These are phyloP conservation scores for Keqinozyma sinolaborantium DNA, from an alignment of 1,139 yeast genomes.

Conservation along the genomic window DNA sequence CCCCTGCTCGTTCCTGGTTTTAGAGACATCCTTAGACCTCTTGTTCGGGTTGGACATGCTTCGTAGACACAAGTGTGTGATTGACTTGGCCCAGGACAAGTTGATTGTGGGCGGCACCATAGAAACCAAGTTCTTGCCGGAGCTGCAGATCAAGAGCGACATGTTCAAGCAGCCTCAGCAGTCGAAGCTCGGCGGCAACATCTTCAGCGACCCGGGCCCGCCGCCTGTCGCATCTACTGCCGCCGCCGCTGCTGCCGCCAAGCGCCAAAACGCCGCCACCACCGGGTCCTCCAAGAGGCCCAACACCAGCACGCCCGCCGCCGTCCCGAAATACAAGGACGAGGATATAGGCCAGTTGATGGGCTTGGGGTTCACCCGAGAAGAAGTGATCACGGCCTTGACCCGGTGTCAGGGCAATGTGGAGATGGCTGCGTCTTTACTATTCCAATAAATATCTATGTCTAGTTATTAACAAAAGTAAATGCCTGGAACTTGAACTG, in stretches of 20 bases:
- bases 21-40: slow-evolving; percentile 73
- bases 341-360: slow-evolving; percentile 52
- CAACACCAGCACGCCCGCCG: slow-evolving; percentile 8
- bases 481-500: slow-evolving; percentile 23
- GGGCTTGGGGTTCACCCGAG: slow-evolving; percentile 66
- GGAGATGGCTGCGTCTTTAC: slow-evolving; percentile 78
- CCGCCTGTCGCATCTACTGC: slow-evolving; percentile 13
- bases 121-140: slow-evolving; percentile 69
- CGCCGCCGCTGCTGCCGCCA: slow-evolving; percentile 8
- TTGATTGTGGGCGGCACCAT: slow-evolving; percentile 67
- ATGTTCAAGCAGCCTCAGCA: slow-evolving; percentile 17
- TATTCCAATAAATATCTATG: slow-evolving; percentile 39
- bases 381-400: slow-evolving; percentile 65
- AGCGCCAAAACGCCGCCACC: slow-evolving; percentile 16
- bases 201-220: slow-evolving; percentile 22
- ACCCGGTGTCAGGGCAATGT: slow-evolving; percentile 68
- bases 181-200: slow-evolving; percentile 30
- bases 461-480: slow-evolving; percentile 9
- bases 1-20: slow-evolving; percentile 80
- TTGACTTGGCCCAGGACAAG: slow-evolving; percentile 69
- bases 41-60: slow-evolving; percentile 76
- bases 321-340: slow-evolving; percentile 26
- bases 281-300: slow-evolving; percentile 27
- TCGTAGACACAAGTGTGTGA: slow-evolving; percentile 78
- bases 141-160: slow-evolving; percentile 61